Evolutionary conservation across 2,329 filamentous ascomycete genomes (phyloP), one percentile per base, ranked within the genome.

Genomic region (Aspergillus brasiliensis): DNA sequence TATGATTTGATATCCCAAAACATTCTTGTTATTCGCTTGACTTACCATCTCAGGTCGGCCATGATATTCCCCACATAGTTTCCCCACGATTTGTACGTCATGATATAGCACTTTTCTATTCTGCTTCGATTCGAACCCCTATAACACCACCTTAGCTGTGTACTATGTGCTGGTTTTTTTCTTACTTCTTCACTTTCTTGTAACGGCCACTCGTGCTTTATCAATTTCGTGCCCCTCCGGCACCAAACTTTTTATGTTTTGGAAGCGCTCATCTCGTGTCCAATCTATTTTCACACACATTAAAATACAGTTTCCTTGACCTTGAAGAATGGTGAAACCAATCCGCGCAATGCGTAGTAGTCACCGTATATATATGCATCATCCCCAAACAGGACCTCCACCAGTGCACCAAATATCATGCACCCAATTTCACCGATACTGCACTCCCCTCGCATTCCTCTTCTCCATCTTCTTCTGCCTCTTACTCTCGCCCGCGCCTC

Each of bases 381-480:
- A 17, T 38, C 49, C n/a, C 10, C 17, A 25, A 3, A 19, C 3
- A 19, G 5, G 15, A 25, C 8, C 11, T 27, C 19, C 25, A 37
- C n/a, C 15, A 7, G 6, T 5, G 19, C 7, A 15, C 15, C 25
- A 37, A 38, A 3, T 11, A 10, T 13, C 13, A 4, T n/a, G n/a
- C n/a, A 25, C 31, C 23, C 47, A 23, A 40, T 2, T 13, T 74
- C 70, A 80, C 56, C 79, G 71, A 64, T 80, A 79, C 60, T 76
- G 74, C 51, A 78, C 68, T 55, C 74, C 73, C 62, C 80, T 78
- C 7, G 78, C 79, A 13, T 80, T 79, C 55, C 81, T 75, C 70
- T 82, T 83, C 71, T 83, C 82, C 71, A 82, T 74, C 73, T 84
- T 84, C 71, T 79, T 76, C 73, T 83, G 81, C 62, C 81, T 77